Evolutionary conservation across 805 yeast genomes (phyloP).

Genomic region (Schizosaccharomyces octosporus): DNA sequence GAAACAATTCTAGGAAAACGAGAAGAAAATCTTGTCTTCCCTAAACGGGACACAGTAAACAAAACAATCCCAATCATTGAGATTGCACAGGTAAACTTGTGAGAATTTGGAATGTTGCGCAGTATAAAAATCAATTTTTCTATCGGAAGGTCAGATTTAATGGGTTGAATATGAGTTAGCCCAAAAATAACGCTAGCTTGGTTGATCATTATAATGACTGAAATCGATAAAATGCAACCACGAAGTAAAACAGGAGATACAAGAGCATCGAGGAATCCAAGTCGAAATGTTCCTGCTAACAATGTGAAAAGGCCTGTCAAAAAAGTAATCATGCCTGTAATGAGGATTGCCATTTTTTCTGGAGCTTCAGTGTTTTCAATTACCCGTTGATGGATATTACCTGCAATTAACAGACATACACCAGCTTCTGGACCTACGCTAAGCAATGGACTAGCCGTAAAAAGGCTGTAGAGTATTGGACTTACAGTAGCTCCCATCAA

Average conservation of each 20-base stretch:
- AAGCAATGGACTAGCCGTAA: constrained; percentile 74
- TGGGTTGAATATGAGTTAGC: constrained; percentile 22
- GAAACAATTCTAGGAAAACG: constrained; percentile 25
- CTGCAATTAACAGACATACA: constrained; percentile 60
- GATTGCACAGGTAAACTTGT: constrained; percentile 35
- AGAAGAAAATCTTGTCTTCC: constrained; percentile 16
- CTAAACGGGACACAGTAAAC: constrained; percentile 19
- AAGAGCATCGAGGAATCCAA: constrained; percentile 66
- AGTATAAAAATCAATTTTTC: constrained; percentile 39
- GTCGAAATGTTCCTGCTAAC: constrained; percentile 53
- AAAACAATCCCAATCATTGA: constrained; percentile 28
- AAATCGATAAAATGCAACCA: constrained; percentile 73
- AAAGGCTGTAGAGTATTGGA: constrained; percentile 48
- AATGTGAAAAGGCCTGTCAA: constrained; percentile 51
- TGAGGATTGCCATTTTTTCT: constrained; percentile 6
- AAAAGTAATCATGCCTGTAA: constrained; percentile 41
- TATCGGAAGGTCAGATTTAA: constrained; percentile 43
- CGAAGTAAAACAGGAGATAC: constrained; percentile 50
- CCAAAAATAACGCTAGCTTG: constrained; percentile 55
- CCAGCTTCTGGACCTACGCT: constrained; percentile 87
- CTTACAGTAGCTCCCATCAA: constrained; percentile 52
- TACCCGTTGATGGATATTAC: constrained; percentile 33
- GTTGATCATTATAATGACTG: constrained; percentile 57
- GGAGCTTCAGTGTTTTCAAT: constrained; percentile 18
- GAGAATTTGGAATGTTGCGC: constrained; percentile 23